Evolutionary conservation across 2,329 filamentous ascomycete genomes (phyloP), one percentile per base, ranked within the genome.

Genomic region (Aspergillus jensenii): DNA sequence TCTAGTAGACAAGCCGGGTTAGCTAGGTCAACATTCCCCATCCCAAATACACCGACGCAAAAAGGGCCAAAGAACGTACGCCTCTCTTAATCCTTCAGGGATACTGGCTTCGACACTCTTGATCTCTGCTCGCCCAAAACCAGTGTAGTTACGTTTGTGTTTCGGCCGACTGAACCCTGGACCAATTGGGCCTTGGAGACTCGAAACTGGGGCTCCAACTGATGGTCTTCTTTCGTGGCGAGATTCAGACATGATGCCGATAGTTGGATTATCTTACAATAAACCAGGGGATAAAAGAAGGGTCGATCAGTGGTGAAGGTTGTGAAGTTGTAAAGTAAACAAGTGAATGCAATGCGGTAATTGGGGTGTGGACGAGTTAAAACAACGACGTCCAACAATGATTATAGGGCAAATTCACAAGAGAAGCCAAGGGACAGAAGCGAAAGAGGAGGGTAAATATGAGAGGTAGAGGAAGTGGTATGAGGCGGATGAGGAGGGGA

Each of bases 121-220:
- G 81, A 97, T 97, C 73, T 99, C 95, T 37, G 85, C 82, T 27
- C 92, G 84, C 35, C 92, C 93, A 72, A 98, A 95, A 8, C 95
- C 95, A 9, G 95, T 99, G 65, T 90, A 90, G n/a, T 93, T 98
- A 66, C 95, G 87, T 82, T 91, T 97, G 81, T 99, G 95, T 80
- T 98, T 99, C 46, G 95, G 95, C 60, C 95, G 85, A 86, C 78
- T 88, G 73, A 96, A 93, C 43, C 88, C 88, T 41, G 92, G 91
- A n/a, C 89, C 89, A 57, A 97, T 86, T 17, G 90, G 88, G 64
- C 92, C 93, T 75, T 90, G 84, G 62, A 98, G 88, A 72, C 96
- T 91, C 63, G 90, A 86, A 67, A 97, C 88, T 47, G 93, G 93
- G 67, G 90, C 90, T 65, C 89, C 87, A 58, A 84, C 88, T 19